Base-by-base conservation (phyloP, 129 eudicot species). In the Rutidosis leptorrhynchoides region DNA sequence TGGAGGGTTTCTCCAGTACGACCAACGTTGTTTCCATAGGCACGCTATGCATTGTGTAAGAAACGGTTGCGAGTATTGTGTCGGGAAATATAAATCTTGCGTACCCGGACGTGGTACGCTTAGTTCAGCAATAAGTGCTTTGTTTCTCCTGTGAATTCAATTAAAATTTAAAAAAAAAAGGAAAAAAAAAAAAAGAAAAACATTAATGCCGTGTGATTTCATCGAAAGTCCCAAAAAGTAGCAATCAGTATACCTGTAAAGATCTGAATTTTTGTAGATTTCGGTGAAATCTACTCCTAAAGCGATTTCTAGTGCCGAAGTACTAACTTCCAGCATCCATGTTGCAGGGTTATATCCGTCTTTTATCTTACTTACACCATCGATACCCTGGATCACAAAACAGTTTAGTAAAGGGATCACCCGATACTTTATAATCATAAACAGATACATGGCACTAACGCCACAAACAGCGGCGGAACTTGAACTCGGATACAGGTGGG, bases 311-410 rank as follows among this genome's bases (percentile, higher is more conserved):
- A 80, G 88, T 8, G 85, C 70, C 1, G 85, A 49, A 4, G 83
- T 58, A 20, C 86, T 80, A 37, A 86, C 81, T 75, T 86, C 94
- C 59, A 86, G 61, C 94, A 86, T 80, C 94, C 94, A 86, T 32
- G 94, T 86, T 7, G 94, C 88, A 2, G 92, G 92, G 73, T 85
- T 85, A 29, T 82, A 82, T 27, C 82, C 92, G 7, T 82, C 95
- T 71, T 69, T 81, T 14, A 87, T 87, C 79, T 81, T 83, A 35
- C 75, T 64, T 42, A 87, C 76, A 1, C 90, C 95, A 10, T 78
- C 53, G 8, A 83, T 62, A 8, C 45, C 85, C 87, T 79, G 42
- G 54, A 15, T 48, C 14, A 10, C 4, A 17, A 25, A 78, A 20
- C n/a, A 45, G 5, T 37, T 1, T 65, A 3, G n/a, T 3, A 14